A percentile compares a stretch with the other conserved stretches of the same genome.
Evolutionary conservation across 2,329 filamentous ascomycete species (phyloP).

Genomic region (Leptographium flavum): DNA sequence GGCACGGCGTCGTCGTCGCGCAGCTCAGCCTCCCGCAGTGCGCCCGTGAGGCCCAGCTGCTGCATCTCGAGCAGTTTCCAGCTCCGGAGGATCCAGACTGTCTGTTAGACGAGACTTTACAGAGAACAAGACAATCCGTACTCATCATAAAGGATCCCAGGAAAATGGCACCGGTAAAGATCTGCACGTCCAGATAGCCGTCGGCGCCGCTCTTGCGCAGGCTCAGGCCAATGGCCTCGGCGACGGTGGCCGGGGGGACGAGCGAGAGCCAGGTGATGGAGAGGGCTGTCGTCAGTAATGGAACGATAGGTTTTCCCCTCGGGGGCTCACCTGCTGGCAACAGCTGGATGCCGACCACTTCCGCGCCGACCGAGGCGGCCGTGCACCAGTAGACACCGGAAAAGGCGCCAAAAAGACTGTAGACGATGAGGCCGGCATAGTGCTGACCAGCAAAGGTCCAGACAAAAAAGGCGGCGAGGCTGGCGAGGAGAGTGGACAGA

Average conservation of each 20-base stretch:
- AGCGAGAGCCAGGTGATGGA: conserved; percentile 63
- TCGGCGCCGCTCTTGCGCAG: conserved; percentile 27
- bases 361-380: conserved; percentile 54
- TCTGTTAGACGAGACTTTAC: neutral
- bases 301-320: no score
- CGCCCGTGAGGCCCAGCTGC: neutral
- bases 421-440: conserved; percentile 57
- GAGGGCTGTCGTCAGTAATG: conserved; percentile 20
- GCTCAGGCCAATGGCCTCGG: conserved; percentile 48
- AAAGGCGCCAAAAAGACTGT: conserved; percentile 52
- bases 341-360: conserved; percentile 56
- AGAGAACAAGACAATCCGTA: conserved; percentile 13
- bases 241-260: conserved; percentile 55
- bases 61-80: conserved; percentile 28
- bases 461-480: conserved; percentile 51
- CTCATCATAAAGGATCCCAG: conserved; percentile 35
- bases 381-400: conserved; percentile 60
- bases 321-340: conserved; percentile 44
- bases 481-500: conserved; percentile 47
- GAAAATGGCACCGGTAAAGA: conserved; percentile 49
- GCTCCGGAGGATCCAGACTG: conserved; percentile 26
- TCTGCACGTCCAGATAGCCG: conserved; percentile 36
- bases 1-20: neutral
- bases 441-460: conserved; percentile 55
- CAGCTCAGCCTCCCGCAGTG: neutral